Base-by-base conservation (phyloP, 495 filamentous ascomycete species). In the Halenospora varia region DNA sequence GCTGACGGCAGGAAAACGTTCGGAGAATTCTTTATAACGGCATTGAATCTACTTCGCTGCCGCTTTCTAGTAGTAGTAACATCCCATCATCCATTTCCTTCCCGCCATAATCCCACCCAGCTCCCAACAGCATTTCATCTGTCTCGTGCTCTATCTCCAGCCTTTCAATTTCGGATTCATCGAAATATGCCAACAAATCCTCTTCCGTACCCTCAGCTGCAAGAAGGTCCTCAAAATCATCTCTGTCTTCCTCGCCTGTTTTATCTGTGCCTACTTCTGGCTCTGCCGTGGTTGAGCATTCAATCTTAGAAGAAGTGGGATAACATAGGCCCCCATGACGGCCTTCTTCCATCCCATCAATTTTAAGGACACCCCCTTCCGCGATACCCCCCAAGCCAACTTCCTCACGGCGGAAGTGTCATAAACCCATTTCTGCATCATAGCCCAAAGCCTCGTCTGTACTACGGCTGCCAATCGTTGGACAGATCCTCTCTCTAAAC, bases 341-440 rank as follows among this genome's bases (percentile, higher is more conserved):
- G n/a, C n/a, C n/a, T n/a, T n/a, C n/a, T n/a, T n/a, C n/a, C n/a
- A n/a, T n/a, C n/a, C n/a, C n/a, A n/a, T n/a, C n/a, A n/a, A n/a
- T n/a, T n/a, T n/a, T n/a, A n/a, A 20, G 20, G 20, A 9, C 10
- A 20, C 2, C 25, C 11, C 19, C 20, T n/a, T 44, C n/a, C 3
- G 22, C 10, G 24, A 22, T n/a, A 39, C 35, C 10, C 24, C 39
- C 53, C 25, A 57, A 51, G 48, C n/a, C 20, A 57, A 15, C 25
- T 54, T 58, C 20, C 42, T 52, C 0, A 17, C 19, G 10, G 23
- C 44, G 13, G 47, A 35, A 8, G 53, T 17, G 29, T 66, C 53
- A 17, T 49, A 59, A n/a, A 66, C 19, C 8, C 55, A 53, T 25
- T 40, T 48, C n/a, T 61, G 57, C 57, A 63, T 63, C 60, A 63